Evolutionary conservation across 129 eudicot genomes (phyloP).

Genomic region (Cynara cardunculus): DNA sequence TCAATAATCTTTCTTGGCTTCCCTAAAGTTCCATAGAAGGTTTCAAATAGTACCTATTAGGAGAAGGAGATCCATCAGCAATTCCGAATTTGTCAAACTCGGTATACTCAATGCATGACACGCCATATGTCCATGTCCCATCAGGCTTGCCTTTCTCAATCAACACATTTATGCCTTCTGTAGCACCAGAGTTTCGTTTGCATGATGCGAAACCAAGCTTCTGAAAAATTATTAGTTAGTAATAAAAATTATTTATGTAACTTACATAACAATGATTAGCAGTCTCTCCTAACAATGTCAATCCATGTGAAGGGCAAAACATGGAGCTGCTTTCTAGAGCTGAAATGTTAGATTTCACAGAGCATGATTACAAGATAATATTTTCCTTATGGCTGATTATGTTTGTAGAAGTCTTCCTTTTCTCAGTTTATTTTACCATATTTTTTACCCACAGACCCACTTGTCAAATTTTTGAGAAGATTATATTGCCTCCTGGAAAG

Average conservation of each 20-base stretch:
- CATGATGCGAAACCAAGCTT: conserved; percentile 97
- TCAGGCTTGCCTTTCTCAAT: conserved; percentile 63
- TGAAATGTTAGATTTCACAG: background rate
- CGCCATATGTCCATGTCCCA: conserved; percentile 90
- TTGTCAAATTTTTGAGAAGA: background rate
- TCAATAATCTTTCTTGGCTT: conserved; percentile 7
- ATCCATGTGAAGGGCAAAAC: background rate
- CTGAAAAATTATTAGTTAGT: conserved; percentile 47
- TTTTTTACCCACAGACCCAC: background rate
- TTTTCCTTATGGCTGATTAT: background rate
- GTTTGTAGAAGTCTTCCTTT: background rate
- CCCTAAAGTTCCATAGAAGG: conserved; percentile 6
- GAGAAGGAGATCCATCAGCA: conserved; percentile 43
- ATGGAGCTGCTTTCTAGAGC: background rate
- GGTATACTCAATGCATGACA: conserved; percentile 93
- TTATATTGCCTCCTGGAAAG: background rate
- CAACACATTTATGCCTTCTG: conserved; percentile 93
- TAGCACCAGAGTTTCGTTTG: conserved; percentile 73
- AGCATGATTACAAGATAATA: background rate
- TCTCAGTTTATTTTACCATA: background rate
- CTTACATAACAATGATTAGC: background rate
- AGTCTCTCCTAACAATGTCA: background rate
- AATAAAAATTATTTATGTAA: background rate
- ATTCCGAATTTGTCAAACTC: conserved; percentile 97
- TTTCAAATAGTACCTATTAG: conserved; percentile 46